phyloP scores from a whole-genome alignment of 2,329 filamentous ascomycete genomes.

The Cytospora leucostoma region DNA sequence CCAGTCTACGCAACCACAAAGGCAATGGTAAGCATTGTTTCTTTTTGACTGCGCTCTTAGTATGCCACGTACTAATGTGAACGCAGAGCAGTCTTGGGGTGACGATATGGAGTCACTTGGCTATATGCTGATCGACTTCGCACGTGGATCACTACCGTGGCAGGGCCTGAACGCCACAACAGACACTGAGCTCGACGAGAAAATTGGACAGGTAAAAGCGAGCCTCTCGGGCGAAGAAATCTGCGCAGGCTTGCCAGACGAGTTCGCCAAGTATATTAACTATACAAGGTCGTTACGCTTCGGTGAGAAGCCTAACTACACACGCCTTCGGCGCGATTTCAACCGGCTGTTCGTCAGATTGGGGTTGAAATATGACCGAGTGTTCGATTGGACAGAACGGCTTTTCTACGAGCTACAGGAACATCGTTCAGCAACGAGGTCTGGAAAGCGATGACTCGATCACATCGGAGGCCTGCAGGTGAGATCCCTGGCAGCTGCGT shows the following conservation, averaged over 20 bases:
- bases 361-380: constrained; percentile 99
- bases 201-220: constrained; percentile 99
- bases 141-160: background rate
- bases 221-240: constrained; percentile 96
- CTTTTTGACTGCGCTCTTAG: constrained; percentile 43
- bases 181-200: constrained; percentile 65
- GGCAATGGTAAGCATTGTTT: constrained; percentile 69
- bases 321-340: constrained; percentile 99
- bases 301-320: constrained; percentile 99
- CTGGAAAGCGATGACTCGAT: background rate
- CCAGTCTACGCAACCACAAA: constrained; percentile 96
- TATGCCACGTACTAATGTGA: constrained; percentile 99
- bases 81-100: background rate
- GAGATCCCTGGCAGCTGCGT: too few species aligned
- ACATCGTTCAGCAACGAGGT: constrained; percentile 44
- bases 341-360: constrained; percentile 97
- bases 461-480: background rate
- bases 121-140: background rate
- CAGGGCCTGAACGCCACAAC: background rate
- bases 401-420: constrained; percentile 92
- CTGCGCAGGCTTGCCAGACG: constrained; percentile 97
- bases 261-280: constrained; percentile 99
- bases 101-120: constrained; percentile 9
- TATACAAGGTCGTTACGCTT: constrained; percentile 98
- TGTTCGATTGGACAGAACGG: constrained; percentile 71